phyloP scores from a whole-genome alignment of 306 rosid species.

The Begonia masoniana region DNA sequence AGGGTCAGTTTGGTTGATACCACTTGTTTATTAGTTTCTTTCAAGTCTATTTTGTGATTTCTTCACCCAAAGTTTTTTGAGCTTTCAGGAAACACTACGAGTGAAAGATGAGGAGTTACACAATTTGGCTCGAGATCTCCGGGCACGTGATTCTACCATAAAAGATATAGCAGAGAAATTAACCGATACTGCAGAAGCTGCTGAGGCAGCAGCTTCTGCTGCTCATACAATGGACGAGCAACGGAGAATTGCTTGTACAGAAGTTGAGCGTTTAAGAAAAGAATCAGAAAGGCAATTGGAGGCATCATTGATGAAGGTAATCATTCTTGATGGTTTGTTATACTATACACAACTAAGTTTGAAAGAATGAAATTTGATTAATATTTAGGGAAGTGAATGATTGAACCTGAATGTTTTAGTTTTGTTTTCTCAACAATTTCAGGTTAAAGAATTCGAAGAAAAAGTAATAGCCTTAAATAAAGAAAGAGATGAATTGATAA shows the following conservation, averaged over 20 bases:
- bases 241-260: conserved; percentile 59
- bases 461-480: conserved; percentile 33
- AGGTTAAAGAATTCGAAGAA: conserved; percentile 64
- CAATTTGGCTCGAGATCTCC: conserved; percentile 80
- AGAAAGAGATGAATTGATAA: conserved; percentile 67
- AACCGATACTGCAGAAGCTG: conserved; percentile 97
- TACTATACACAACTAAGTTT: neutral
- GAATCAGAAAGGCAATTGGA: conserved; percentile 50
- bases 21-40: neutral
- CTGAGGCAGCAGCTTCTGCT: conserved; percentile 98
- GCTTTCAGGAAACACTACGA: conserved; percentile 68
- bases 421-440: conserved; percentile 10
- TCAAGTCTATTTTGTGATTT: conserved; percentile 4
- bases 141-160: conserved; percentile 91
- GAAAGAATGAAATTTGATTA: conserved; percentile 1
- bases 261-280: conserved; percentile 57
- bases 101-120: conserved; percentile 97
- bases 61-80: conserved; percentile 1
- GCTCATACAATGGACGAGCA: conserved; percentile 91
- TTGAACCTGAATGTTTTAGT: neutral
- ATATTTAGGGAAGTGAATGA: too few species aligned
- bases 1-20: too few species aligned
- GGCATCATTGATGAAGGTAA: conserved; percentile 50
- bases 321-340: conserved; percentile 1
- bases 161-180: conserved; percentile 83